Evolutionary conservation across 805 yeast species (phyloP).

Genomic region (Candida sphagnicola): DNA sequence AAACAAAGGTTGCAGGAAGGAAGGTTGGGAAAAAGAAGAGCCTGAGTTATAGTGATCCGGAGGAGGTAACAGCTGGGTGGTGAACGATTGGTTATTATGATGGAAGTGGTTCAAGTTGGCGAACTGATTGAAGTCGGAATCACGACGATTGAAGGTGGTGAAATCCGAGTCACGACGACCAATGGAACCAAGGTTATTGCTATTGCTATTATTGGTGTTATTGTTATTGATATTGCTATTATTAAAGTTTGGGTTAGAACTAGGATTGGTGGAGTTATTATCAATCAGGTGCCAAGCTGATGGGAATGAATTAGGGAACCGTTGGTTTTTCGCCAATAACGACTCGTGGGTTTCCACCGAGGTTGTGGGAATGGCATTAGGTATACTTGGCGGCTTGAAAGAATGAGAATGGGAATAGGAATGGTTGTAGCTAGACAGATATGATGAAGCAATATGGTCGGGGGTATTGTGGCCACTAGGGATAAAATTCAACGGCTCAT

Average conservation of each 20-base stretch:
- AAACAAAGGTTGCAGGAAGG: not conserved
- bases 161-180: not conserved
- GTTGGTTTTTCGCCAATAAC: conserved; percentile 6
- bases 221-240: not conserved
- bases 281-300: not conserved
- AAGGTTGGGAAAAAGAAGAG: conserved; percentile 5
- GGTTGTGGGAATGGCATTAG: conserved; percentile 51
- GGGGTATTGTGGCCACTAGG: conserved; percentile 44
- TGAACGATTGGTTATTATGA: not conserved
- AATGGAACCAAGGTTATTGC: not conserved
- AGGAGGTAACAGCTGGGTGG: not conserved
- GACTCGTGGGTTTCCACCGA: conserved; percentile 4
- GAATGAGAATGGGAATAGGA: conserved; percentile 28
- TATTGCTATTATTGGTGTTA: not conserved
- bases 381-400: conserved; percentile 11
- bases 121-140: not conserved
- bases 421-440: conserved; percentile 29
- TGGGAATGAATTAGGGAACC: conserved; percentile 11
- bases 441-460: conserved; percentile 39
- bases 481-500: conserved; percentile 24
- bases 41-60: conserved; percentile 4
- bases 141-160: not conserved
- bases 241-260: no score
- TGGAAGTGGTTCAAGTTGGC: not conserved
- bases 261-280: not conserved